Percentiles rank a stretch among this genome's conserved stretches.
phyloP scores from a whole-genome alignment of 176 grass and related monocot genomes.

The Ananas comosus region DNA sequence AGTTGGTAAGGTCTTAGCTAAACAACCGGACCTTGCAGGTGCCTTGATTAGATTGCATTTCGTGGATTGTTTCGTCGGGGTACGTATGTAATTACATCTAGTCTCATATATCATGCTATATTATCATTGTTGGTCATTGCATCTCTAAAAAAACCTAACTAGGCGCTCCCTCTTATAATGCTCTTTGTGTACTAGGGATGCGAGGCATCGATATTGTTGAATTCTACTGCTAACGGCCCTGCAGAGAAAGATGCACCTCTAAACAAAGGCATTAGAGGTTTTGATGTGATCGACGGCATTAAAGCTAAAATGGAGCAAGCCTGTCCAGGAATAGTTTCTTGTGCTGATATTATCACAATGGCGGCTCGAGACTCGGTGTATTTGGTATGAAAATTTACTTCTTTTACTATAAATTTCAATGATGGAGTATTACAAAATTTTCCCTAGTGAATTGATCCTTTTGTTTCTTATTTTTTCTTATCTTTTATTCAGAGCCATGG shows the following conservation, averaged over 20 bases:
- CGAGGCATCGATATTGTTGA: conserved; percentile 49
- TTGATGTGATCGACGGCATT: conserved; percentile 38
- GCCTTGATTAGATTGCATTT: not conserved
- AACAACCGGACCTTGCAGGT: not conserved
- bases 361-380: conserved; percentile 33
- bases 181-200: conserved; percentile 25
- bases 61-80: conserved; percentile 3
- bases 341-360: conserved; percentile 37
- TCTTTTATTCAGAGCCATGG: conserved; percentile 32
- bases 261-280: conserved; percentile 33
- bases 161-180: not conserved
- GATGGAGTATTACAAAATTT: not conserved
- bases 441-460: not conserved
- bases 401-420: not conserved
- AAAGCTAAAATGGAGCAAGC: conserved; percentile 16
- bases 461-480: not conserved
- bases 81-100: not conserved
- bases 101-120: too few species aligned
- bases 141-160: not conserved
- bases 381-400: conserved; percentile 14
- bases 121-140: too few species aligned
- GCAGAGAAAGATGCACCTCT: conserved; percentile 44
- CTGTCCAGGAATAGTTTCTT: conserved; percentile 27
- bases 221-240: conserved; percentile 20
- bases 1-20: not conserved